phyloP scores from a whole-genome alignment of 192 early-diverging fungal genomes.

The Podila minutissima region DNA sequence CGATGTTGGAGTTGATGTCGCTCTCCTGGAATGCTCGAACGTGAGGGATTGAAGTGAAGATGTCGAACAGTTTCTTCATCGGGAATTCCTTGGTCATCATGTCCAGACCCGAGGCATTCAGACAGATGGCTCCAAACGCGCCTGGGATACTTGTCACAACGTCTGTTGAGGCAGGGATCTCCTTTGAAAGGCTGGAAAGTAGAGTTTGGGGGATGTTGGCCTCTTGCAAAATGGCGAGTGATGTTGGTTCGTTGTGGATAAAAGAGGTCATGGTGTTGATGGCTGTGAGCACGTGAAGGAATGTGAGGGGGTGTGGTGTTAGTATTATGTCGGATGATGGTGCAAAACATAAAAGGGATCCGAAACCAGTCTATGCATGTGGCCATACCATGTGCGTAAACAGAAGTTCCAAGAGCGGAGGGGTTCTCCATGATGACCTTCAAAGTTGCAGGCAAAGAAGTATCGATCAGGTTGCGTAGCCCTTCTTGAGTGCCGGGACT shows the following conservation, averaged over 20 bases:
- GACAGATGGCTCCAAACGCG: conserved; percentile 95
- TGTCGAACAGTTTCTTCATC: conserved; percentile 75
- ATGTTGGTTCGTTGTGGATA: conserved; percentile 98
- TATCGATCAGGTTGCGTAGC: conserved; percentile 95
- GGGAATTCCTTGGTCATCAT: conserved; percentile 79
- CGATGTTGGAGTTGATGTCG: conserved; percentile 86
- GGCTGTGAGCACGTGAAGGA: conserved; percentile 59
- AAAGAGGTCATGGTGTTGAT: conserved; percentile 95
- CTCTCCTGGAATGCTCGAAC: conserved; percentile 81
- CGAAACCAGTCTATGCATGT: neutral
- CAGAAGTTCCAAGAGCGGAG: conserved; percentile 80
- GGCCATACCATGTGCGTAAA: conserved; percentile 80
- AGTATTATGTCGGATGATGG: conserved; percentile 56
- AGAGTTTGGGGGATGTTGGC: conserved; percentile 86
- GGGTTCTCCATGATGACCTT: conserved; percentile 77
- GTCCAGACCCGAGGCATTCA: conserved; percentile 90
- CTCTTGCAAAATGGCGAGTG: conserved; percentile 94
- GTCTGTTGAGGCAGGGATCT: conserved; percentile 85
- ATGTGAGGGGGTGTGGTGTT: neutral
- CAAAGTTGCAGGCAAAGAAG: conserved; percentile 80
- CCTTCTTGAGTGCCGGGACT: conserved; percentile 90
- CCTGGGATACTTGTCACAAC: conserved; percentile 83
- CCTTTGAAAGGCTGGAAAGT: conserved; percentile 70
- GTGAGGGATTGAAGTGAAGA: conserved; percentile 83
- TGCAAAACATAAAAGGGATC: conserved; percentile 74